Conservation (phyloP, 2,329 filamentous ascomycete species). For the Capronia coronata region DNA sequence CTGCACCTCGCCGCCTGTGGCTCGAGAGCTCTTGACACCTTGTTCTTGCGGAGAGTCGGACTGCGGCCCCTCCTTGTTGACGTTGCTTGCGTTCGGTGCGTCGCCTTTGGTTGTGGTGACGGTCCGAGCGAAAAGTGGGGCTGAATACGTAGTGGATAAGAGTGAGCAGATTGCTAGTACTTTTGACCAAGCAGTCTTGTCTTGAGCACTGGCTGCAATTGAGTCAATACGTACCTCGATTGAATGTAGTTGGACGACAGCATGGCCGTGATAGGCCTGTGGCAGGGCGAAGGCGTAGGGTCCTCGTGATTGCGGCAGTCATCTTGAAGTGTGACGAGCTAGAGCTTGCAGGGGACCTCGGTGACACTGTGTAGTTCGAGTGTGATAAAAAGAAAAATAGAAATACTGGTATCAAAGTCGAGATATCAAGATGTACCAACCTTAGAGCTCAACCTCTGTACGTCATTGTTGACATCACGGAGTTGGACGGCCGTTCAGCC, state of each 20-base stretch:
- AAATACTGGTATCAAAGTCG: too few relatives aligned
- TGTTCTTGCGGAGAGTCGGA: constrained; percentile 1
- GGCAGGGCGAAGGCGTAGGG: background rate
- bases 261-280: background rate
- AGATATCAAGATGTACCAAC: too few relatives aligned
- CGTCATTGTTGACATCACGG: background rate
- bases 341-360: background rate
- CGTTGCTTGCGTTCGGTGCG: constrained; percentile 1
- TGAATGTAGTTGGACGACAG: background rate
- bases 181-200: too few relatives aligned
- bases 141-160: background rate
- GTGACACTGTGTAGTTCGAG: too few relatives aligned
- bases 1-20: constrained; percentile 1
- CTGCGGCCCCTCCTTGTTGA: constrained; percentile 8
- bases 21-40: constrained; percentile 6
- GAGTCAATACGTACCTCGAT: background rate
- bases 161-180: background rate
- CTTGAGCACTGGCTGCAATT: too few relatives aligned
- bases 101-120: constrained; percentile 10
- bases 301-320: background rate
- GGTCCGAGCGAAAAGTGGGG: background rate
- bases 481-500: too few relatives aligned
- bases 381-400: too few relatives aligned
- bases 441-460: background rate
- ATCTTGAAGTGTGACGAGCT: background rate